Evolutionary conservation across 805 yeast genomes (phyloP).

Genomic region (Brettanomyces custersianus): DNA sequence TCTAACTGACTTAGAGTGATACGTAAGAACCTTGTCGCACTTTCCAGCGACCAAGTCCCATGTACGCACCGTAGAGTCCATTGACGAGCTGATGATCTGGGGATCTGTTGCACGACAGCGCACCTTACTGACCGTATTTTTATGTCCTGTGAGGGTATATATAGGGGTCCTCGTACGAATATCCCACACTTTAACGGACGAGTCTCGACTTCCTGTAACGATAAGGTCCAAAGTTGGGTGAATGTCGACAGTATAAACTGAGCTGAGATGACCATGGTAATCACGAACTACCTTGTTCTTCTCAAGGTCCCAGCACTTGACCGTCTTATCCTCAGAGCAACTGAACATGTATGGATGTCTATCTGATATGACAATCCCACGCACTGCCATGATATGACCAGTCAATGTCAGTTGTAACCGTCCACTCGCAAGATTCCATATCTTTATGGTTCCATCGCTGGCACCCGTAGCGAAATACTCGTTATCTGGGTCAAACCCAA

Average conservation of each 20-base stretch:
- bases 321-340: slow-evolving; percentile 88
- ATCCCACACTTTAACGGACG: slow-evolving; percentile 88
- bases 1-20: slow-evolving; percentile 77
- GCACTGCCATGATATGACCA: slow-evolving; percentile 86
- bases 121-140: slow-evolving; percentile 63
- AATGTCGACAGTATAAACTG: slow-evolving; percentile 72
- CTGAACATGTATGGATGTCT: slow-evolving; percentile 84
- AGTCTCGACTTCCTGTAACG: slow-evolving; percentile 85
- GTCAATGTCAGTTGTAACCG: slow-evolving; percentile 65
- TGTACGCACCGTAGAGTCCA: slow-evolving; percentile 76
- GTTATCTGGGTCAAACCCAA: slow-evolving; percentile 78
- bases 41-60: slow-evolving; percentile 87
- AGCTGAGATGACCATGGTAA: slow-evolving; percentile 91
- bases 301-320: slow-evolving; percentile 95
- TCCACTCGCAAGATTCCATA: slow-evolving; percentile 82
- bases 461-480: slow-evolving; percentile 91
- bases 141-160: slow-evolving; percentile 76
- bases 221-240: slow-evolving; percentile 84
- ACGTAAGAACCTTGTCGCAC: slow-evolving; percentile 64
- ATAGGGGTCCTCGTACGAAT: slow-evolving; percentile 70
- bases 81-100: slow-evolving; percentile 73
- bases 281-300: slow-evolving; percentile 72
- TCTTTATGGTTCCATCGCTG: slow-evolving; percentile 76
- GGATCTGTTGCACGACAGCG: slow-evolving; percentile 68
- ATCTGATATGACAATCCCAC: slow-evolving; percentile 64